phyloP scores from a whole-genome alignment of 345 rosid species.

The Moricandia arvensis region DNA sequence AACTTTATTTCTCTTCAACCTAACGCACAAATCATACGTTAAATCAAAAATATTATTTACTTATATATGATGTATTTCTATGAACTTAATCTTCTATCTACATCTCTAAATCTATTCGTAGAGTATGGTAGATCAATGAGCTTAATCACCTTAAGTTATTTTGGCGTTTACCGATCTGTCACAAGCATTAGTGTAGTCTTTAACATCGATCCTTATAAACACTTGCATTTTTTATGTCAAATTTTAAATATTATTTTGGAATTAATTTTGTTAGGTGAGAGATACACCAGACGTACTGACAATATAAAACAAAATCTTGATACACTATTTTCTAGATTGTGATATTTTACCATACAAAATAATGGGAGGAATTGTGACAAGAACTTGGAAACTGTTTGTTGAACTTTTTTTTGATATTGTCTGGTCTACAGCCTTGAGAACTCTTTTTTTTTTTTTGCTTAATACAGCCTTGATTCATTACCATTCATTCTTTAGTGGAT shows the following conservation, averaged over 20 bases:
- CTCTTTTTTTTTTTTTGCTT: neutral
- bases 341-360: conserved; percentile 21
- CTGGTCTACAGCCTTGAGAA: neutral
- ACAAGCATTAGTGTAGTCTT: neutral
- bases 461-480: neutral
- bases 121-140: neutral
- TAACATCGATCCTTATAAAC: neutral
- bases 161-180: neutral
- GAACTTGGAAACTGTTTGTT: neutral
- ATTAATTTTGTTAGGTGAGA: conserved; percentile 18
- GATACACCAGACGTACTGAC: conserved; percentile 11
- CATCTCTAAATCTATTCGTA: neutral
- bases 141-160: neutral
- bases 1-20: neutral
- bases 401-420: neutral
- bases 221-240: neutral
- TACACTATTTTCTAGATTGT: neutral
- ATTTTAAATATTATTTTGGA: neutral
- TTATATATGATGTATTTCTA: neutral
- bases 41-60: neutral
- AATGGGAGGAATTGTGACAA: neutral
- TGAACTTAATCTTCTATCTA: neutral
- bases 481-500: neutral
- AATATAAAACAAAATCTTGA: neutral
- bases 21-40: neutral